Evolutionary conservation across 177 flowering plant genomes (phyloP), one percentile per base, ranked within the genome.

Genomic region (Tripterygium wilfordii): DNA sequence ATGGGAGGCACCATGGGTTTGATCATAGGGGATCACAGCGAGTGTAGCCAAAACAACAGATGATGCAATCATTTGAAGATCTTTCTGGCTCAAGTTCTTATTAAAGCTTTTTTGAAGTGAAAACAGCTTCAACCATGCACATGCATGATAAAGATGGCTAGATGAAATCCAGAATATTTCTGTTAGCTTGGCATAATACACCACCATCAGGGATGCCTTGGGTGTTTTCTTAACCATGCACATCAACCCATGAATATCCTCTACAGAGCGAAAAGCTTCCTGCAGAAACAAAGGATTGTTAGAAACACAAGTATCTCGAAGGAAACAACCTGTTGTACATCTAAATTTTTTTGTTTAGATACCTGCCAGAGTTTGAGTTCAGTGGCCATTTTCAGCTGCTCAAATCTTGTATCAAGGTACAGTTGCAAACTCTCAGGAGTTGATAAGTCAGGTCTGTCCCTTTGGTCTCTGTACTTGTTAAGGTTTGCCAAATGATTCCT

Each of bases 291-390:
- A n/a, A n/a, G n/a, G n/a, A n/a, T n/a, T n/a, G n/a, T n/a, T 12
- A 21, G 5, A 21, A 3, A 37, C 10, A 16, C 12, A 30, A 30
- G 12, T 30, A 30, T 30, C 33, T n/a, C n/a, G n/a, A n/a, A n/a
- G n/a, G n/a, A n/a, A n/a, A n/a, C n/a, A n/a, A n/a, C n/a, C n/a
- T n/a, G n/a, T n/a, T n/a, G n/a, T n/a, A n/a, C n/a, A 6, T 6
- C 8, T 6, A 30, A 30, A 12, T 7, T 30, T 30, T 30, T 12
- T 6, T 12, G 33, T 12, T 8, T 3, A 32, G 43, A 36, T 16
- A 90, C 99, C 96, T 90, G 99, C 99, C 99, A 94, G 1, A 87
- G 88, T 56, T 70, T 82, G 51, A 94, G 99, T 45, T 90, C 96
- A 24, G 96, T 94, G 14, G 99, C 99, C 58, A 87, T 63, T 67